Conservation (phyloP, 2,329 filamentous ascomycete genomes). For the Hymenoscyphus scutula region DNA sequence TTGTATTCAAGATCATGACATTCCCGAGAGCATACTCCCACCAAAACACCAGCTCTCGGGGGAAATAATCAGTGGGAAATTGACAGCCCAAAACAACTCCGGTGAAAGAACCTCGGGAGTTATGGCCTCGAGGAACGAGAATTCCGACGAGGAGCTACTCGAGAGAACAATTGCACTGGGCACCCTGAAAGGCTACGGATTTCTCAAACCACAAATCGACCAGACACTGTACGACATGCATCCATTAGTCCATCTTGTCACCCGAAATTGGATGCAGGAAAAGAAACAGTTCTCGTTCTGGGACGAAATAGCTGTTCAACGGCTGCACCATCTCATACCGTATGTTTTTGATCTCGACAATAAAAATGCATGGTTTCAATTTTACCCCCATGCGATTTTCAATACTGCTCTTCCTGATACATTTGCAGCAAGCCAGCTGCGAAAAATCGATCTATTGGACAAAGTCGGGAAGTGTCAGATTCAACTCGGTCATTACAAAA, state of each 20-base stretch:
- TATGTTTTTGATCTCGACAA: background rate
- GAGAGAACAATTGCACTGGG: background rate
- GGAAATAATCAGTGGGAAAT: constrained; percentile 4
- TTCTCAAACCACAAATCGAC: constrained; percentile 5
- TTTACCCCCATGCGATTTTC: background rate
- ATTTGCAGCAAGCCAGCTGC: background rate
- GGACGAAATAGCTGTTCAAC: background rate
- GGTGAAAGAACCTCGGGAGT: background rate
- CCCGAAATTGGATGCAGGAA: constrained; percentile 12
- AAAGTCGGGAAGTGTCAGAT: background rate
- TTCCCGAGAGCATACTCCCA: constrained; percentile 4
- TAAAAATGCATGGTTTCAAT: background rate
- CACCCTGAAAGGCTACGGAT: constrained; percentile 2
- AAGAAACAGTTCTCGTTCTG: background rate
- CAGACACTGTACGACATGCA: constrained; percentile 17
- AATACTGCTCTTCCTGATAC: background rate
- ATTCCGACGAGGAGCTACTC: background rate
- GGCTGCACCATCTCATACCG: background rate
- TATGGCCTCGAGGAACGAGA: background rate
- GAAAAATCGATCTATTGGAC: background rate
- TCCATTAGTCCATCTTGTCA: constrained; percentile 21
- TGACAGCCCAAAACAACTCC: background rate
- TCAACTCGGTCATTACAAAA: background rate
- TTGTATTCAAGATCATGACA: constrained; percentile 35
- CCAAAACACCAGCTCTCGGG: constrained; percentile 12